phyloP scores from a whole-genome alignment of 208 protist species.

The Trypanosoma brucei region DNA sequence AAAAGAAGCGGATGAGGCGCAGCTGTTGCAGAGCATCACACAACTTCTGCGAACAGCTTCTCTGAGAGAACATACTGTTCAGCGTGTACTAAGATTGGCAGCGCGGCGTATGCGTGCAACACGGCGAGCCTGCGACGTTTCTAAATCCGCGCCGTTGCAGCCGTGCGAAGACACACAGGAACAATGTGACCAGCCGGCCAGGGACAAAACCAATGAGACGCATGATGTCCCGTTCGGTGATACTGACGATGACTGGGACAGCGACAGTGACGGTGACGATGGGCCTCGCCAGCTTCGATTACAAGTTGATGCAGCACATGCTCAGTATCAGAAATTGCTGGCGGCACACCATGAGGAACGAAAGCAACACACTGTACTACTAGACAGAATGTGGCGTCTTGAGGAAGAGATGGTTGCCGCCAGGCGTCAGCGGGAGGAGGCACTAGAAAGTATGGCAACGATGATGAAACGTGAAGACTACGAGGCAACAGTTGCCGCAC shows the following conservation, averaged over 20 bases:
- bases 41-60: constrained; percentile 50
- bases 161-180: too few species aligned
- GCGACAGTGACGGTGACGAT: constrained; percentile 17
- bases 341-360: constrained; percentile 57
- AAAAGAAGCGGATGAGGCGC: constrained; percentile 7
- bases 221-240: constrained; percentile 3
- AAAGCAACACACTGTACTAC: constrained; percentile 38
- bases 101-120: constrained; percentile 24
- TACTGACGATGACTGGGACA: constrained; percentile 14
- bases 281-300: constrained; percentile 19
- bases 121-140: neutral
- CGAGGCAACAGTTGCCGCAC: constrained; percentile 31
- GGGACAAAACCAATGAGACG: constrained; percentile 4
- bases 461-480: constrained; percentile 50
- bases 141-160: neutral
- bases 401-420: constrained; percentile 53
- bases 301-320: constrained; percentile 42
- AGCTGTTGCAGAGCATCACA: constrained; percentile 37
- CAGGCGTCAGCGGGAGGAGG: constrained; percentile 15
- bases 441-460: constrained; percentile 23
- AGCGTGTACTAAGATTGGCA: constrained; percentile 43
- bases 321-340: constrained; percentile 28
- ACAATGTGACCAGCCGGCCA: too few species aligned
- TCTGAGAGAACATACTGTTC: constrained; percentile 48
- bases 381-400: constrained; percentile 69